Conservation (phyloP, 139 green algal species). For the Chlorella sorokiniana region DNA sequence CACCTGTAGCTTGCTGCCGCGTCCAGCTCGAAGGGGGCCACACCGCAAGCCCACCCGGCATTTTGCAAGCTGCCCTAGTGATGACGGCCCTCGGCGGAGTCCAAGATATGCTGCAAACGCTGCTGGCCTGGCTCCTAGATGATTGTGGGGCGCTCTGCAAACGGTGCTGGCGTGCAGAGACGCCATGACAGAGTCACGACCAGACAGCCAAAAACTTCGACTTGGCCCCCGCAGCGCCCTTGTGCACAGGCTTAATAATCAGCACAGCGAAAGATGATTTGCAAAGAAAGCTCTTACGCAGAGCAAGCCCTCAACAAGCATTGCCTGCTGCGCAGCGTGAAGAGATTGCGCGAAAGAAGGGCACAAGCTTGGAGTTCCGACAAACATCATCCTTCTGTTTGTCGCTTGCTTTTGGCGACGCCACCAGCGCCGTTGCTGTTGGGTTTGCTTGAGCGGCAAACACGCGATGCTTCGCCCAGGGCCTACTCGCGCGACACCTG, state of each 20-base stretch:
- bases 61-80: neutral
- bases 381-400: too few species aligned
- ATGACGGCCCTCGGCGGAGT: neutral
- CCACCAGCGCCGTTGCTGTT: too few species aligned
- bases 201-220: neutral
- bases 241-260: too few species aligned
- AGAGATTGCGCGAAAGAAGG: too few species aligned
- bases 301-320: too few species aligned
- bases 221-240: neutral
- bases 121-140: neutral
- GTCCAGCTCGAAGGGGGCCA: neutral
- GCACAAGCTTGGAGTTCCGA: too few species aligned
- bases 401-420: too few species aligned
- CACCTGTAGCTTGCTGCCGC: neutral
- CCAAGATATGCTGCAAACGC: neutral
- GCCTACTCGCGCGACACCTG: neutral
- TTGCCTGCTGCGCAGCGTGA: too few species aligned
- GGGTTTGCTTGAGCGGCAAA: too few species aligned
- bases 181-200: neutral
- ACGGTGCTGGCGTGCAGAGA: neutral
- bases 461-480: too few species aligned
- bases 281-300: too few species aligned
- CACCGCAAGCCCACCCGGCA: neutral
- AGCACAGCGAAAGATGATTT: too few species aligned
- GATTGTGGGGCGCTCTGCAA: neutral